These are phyloP conservation scores for Penicillium diatomitis DNA, from an alignment of 495 filamentous ascomycete genomes.

Conservation along the genomic window DNA sequence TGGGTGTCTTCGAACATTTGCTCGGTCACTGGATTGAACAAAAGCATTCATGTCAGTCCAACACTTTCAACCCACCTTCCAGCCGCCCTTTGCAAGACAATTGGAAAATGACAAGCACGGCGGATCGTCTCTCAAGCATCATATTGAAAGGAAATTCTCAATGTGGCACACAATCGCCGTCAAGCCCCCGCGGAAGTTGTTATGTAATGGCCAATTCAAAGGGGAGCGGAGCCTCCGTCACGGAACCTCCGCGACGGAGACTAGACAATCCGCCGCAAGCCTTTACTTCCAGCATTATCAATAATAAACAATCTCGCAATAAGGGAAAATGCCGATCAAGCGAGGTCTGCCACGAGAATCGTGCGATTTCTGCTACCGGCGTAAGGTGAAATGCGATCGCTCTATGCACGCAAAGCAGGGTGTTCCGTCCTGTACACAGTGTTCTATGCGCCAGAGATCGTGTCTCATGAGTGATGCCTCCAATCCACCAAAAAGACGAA, in stretches of 20 bases:
- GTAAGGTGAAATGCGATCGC: constrained; percentile 5
- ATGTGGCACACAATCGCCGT: too few relatives aligned
- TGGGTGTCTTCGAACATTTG: too few relatives aligned
- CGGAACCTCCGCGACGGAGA: background rate
- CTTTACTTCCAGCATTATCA: background rate
- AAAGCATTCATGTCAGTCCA: too few relatives aligned
- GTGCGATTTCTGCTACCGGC: constrained; percentile 4
- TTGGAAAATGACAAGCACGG: too few relatives aligned
- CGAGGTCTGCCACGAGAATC: constrained; percentile 3
- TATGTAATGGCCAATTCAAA: background rate
- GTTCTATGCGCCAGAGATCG: background rate
- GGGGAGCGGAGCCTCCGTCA: background rate
- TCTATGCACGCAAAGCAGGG: constrained; percentile 1
- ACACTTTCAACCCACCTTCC: too few relatives aligned
- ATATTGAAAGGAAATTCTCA: too few relatives aligned
- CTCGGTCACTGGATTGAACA: too few relatives aligned
- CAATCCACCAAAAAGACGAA: background rate
- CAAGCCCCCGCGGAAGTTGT: background rate
- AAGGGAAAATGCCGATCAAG: background rate
- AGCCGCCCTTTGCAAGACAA: too few relatives aligned
- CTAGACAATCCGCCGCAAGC: background rate
- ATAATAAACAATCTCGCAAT: too few relatives aligned
- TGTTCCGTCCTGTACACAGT: constrained; percentile 1
- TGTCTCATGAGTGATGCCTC: background rate
- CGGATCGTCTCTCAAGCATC: too few relatives aligned